Evolutionary conservation across 2,329 filamentous ascomycete genomes (phyloP).

Genomic region (Apiospora marii): DNA sequence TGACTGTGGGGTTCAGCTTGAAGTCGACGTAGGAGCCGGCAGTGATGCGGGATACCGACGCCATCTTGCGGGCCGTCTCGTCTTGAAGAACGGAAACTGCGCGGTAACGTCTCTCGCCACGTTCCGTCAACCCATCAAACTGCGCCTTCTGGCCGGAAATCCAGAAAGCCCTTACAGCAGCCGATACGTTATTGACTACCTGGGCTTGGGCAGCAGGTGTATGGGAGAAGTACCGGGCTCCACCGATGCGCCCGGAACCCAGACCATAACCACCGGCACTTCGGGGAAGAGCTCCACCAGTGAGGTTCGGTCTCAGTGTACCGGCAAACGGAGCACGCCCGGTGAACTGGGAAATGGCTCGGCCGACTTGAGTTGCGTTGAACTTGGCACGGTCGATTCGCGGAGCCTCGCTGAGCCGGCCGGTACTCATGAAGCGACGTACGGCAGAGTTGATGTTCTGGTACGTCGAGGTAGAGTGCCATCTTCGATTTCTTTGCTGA

Average conservation of each 20-base stretch:
- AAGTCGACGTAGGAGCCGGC: slow-evolving; percentile 91
- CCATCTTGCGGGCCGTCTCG: slow-evolving; percentile 73
- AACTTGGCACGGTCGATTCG: slow-evolving; percentile 58
- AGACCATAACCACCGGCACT: slow-evolving; percentile 89
- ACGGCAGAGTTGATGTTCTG: slow-evolving; percentile 54
- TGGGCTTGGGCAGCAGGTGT: slow-evolving; percentile 84
- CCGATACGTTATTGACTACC: slow-evolving; percentile 93
- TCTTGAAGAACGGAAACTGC: slow-evolving; percentile 78
- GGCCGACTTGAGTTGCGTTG: slow-evolving; percentile 57
- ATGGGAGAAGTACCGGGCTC: slow-evolving; percentile 89
- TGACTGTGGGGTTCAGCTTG: slow-evolving; percentile 85
- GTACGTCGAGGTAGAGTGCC: slow-evolving; percentile 55
- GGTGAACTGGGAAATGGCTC: slow-evolving; percentile 67
- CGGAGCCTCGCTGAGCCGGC: slow-evolving; percentile 40
- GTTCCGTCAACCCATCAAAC: slow-evolving; percentile 79
- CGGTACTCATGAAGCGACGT: slow-evolving; percentile 60
- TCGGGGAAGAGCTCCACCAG: slow-evolving; percentile 83
- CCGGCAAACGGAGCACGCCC: slow-evolving; percentile 86
- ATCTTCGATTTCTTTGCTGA: slow-evolving; percentile 58
- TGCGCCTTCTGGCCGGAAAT: slow-evolving; percentile 89
- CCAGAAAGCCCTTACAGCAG: slow-evolving; percentile 90
- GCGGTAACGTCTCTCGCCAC: slow-evolving; percentile 82
- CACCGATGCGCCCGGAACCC: slow-evolving; percentile 73
- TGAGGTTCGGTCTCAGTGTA: slow-evolving; percentile 89
- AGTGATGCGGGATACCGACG: slow-evolving; percentile 58